Percentiles rank a stretch among this genome's conserved stretches.
These are phyloP conservation scores for Phaeosphaeria sp. DNA, from an alignment of 2,329 filamentous ascomycete genomes.

Conservation along the genomic window DNA sequence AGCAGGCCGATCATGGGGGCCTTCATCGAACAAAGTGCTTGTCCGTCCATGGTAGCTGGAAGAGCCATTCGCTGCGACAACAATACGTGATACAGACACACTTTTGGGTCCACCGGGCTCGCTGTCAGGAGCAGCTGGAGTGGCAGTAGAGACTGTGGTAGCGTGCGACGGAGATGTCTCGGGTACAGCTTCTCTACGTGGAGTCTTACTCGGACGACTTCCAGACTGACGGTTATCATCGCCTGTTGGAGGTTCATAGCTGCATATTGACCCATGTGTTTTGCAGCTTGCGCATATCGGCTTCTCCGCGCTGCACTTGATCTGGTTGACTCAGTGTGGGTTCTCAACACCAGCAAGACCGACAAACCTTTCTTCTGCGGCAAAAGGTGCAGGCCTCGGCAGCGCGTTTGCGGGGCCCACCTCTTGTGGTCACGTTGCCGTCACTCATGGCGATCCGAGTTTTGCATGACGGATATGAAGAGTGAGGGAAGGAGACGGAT, in stretches of 20 bases:
- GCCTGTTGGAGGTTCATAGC: slow-evolving; percentile 45
- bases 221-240: slow-evolving; percentile 25
- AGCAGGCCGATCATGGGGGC: slow-evolving; percentile 20
- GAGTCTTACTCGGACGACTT: slow-evolving; percentile 25
- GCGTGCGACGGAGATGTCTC: not conserved
- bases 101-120: slow-evolving; percentile 29
- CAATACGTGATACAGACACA: slow-evolving; percentile 45
- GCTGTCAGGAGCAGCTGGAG: not conserved
- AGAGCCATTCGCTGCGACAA: slow-evolving; percentile 48
- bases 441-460: not conserved
- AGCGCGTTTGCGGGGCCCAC: slow-evolving; percentile 29
- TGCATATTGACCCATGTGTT: slow-evolving; percentile 54
- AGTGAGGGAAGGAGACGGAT: not conserved
- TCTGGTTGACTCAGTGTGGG: slow-evolving; percentile 36
- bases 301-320: slow-evolving; percentile 57
- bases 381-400: slow-evolving; percentile 48
- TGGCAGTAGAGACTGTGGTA: not conserved
- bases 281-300: slow-evolving; percentile 57
- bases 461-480: not conserved
- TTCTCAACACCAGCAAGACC: not conserved
- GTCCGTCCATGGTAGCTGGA: slow-evolving; percentile 60
- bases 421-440: slow-evolving; percentile 14
- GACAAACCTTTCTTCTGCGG: slow-evolving; percentile 46
- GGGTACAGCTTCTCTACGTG: slow-evolving; percentile 12
- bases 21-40: slow-evolving; percentile 57